Base-by-base conservation (phyloP, 345 rosid species). In the Ceriops decandra region DNA sequence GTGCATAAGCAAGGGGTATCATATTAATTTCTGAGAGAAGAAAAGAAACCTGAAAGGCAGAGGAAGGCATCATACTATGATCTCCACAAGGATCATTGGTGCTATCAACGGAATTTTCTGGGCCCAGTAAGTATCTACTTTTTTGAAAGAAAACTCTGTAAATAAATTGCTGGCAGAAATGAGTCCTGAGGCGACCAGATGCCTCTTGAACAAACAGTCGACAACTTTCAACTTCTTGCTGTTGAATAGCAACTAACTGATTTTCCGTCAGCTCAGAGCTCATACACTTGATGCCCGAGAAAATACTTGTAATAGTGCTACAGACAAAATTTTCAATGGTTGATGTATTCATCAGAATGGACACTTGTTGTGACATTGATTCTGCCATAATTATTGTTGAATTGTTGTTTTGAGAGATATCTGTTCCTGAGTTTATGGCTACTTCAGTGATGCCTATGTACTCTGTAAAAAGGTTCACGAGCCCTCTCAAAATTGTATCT, bases 281-380 rank as follows among this genome's bases (percentile, higher is more conserved):
- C 7, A 16, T 31, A 16, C 8, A 31, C 67, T 31, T 67, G 66
- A 57, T 68, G 62, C 60, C 73, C 46, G 53, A 60, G 32, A 83
- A 77, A 62, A 76, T 72, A 42, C 71, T 72, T 71, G 65, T 36
- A 61, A 86, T 49, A 42, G 67, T 62, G 65, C 63, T 68, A 53
- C 70, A 69, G 66, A 84, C 73, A 32, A 88, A 69, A 72, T 68
- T 38, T 61, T 82, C 78, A 15, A 86, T 70, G 17, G 85, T 82
- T 24, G 86, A 82, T 36, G 86, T 59, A 77, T 82, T 84, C 31
- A 76, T 81, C 56, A 88, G 76, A 66, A 82, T 35, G 49, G 86
- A 84, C 66, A 86, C 82, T 62, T 88, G 84, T 42, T 77, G 81
- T 6, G 24, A 66, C 71, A 77, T 73, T 35, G 79, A 80, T 62